Evolutionary conservation across 2,329 filamentous ascomycete genomes (phyloP), one percentile per base, ranked within the genome.

Genomic region (Claviceps humidiphila): DNA sequence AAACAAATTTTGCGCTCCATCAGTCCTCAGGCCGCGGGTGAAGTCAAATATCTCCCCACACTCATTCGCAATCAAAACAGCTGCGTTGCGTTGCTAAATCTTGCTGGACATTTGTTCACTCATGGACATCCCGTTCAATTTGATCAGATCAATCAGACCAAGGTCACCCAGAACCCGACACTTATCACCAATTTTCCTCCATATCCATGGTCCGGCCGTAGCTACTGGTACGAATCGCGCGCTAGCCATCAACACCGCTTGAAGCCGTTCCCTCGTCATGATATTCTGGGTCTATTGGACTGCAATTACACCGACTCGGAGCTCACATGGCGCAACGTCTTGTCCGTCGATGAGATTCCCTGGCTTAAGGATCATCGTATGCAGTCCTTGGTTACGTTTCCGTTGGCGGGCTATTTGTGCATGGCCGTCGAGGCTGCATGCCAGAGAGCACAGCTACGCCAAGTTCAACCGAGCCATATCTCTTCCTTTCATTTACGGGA

Each of bases 291-390:
- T 5, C 63, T 68, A 1, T 58, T 71, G 24, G 71, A 70, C 11
- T 68, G 71, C 54, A 68, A 68, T 46, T 74, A 66, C 14, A 74
- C 64, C 43, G 69, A 72, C 11, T 55, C 69, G 3, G 71, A 75
- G 57, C 72, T 72, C 0, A 70, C 64, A 0, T 78, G 75, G 75
- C 65, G 74, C 41, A 76, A 75, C 53, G 66, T 71, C 20, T 58
- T 77, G 34, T 67, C 67, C 7, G 56, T 72, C 0, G 71, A 75
- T 44, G 73, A 77, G 49, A 58, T 76, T 0, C 76, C 82, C 1
- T 84, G 81, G 68, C 68, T 80, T 4, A 70, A 74, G 46, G 75
- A 81, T 57, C 80, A 83, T 64, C 66, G 66, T 52, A 75, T 83
- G 62, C 77, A 82, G 57, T 76, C 73, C 11, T 63, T 78, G 34